Evolutionary conservation across 2,329 filamentous ascomycete genomes (phyloP).

Genomic region (Plectosphaerella plurivora): DNA sequence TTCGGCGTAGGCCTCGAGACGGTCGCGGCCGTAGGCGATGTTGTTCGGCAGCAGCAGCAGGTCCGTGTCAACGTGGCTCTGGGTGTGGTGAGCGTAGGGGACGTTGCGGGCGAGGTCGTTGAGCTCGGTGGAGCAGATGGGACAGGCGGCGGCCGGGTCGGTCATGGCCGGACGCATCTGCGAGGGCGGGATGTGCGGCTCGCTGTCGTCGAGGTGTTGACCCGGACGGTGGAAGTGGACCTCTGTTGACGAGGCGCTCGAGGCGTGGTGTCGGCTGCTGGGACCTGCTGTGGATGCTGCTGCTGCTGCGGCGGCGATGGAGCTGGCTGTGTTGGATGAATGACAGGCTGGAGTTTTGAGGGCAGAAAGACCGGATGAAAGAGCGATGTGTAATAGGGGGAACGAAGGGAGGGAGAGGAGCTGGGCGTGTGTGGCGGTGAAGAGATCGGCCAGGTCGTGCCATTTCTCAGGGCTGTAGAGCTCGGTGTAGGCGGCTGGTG

Average conservation of each 20-base stretch:
- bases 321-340: conserved; percentile 50
- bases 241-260: background rate
- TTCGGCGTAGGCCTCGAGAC: conserved; percentile 70
- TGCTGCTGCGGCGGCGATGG: background rate
- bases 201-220: conserved; percentile 19
- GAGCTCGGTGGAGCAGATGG: conserved; percentile 92
- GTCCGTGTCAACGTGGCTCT: conserved; percentile 87
- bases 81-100: conserved; percentile 92
- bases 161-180: conserved; percentile 29
- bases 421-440: conserved; percentile 80
- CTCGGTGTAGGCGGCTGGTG: conserved; percentile 40
- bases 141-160: conserved; percentile 47
- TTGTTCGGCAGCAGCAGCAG: conserved; percentile 83
- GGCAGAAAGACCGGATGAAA: conserved; percentile 86
- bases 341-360: conserved; percentile 96
- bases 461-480: conserved; percentile 74
- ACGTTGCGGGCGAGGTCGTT: conserved; percentile 86
- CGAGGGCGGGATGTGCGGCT: conserved; percentile 18
- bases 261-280: conserved; percentile 5
- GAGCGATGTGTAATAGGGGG: conserved; percentile 83
- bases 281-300: no score
- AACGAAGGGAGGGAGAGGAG: conserved; percentile 78
- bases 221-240: conserved; percentile 2
- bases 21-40: conserved; percentile 73
- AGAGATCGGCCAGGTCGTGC: conserved; percentile 71